Conservation (phyloP, 2,329 filamentous ascomycete species). For the Cladosporium sp. region DNA sequence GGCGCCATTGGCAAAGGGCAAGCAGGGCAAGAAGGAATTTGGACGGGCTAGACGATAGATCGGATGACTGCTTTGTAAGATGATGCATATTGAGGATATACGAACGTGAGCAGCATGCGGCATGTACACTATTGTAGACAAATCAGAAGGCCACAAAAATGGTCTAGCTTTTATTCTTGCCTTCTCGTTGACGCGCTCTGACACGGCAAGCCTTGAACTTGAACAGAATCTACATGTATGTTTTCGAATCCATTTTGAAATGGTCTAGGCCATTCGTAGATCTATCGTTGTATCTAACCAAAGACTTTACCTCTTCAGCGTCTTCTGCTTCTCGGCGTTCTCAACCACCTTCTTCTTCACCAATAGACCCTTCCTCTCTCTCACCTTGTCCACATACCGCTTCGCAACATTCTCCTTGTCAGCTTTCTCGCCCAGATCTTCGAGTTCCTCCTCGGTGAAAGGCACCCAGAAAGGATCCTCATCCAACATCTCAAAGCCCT, state of each 20-base stretch:
- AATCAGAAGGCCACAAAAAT: not conserved
- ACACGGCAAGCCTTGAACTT: too few species aligned
- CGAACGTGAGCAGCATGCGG: not conserved
- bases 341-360: conserved; percentile 67
- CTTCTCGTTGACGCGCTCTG: too few species aligned
- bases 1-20: conserved; percentile 25
- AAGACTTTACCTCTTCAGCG: conserved; percentile 54
- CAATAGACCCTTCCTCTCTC: conserved; percentile 80
- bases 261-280: too few species aligned
- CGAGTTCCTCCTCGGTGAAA: conserved; percentile 90
- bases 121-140: conserved; percentile 11
- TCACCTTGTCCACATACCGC: conserved; percentile 87
- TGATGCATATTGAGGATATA: not conserved
- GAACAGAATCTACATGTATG: too few species aligned
- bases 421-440: conserved; percentile 90
- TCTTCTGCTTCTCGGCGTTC: conserved; percentile 90
- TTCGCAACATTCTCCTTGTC: conserved; percentile 96
- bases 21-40: conserved; percentile 29
- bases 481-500: conserved; percentile 87
- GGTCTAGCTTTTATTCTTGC: not conserved
- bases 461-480: conserved; percentile 98
- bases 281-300: too few species aligned
- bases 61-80: not conserved
- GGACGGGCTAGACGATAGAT: conserved; percentile 12
- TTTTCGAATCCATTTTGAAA: too few species aligned